Conservation (phyloP, 371 early-diverging fungal genomes). For the Haplosporangium sp. region DNA sequence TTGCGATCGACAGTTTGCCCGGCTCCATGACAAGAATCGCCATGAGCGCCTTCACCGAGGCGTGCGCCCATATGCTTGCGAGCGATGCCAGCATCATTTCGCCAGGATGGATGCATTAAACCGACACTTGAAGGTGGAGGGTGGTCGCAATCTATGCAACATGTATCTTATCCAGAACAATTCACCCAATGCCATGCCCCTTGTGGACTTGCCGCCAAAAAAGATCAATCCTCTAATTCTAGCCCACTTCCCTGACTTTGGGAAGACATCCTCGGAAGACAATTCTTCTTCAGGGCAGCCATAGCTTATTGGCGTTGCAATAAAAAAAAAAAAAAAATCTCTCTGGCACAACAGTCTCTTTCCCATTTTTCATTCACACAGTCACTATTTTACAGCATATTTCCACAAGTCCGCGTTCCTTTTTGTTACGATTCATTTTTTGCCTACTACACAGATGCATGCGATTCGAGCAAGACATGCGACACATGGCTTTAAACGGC, state of each 20-base stretch:
- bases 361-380: not conserved
- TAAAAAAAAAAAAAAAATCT: not conserved
- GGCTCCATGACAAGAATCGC: conserved; percentile 84
- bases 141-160: conserved; percentile 51
- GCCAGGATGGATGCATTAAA: conserved; percentile 82
- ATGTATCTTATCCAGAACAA: conserved; percentile 38
- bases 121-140: conserved; percentile 62
- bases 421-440: not conserved
- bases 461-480: conserved; percentile 18
- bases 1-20: conserved; percentile 73
- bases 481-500: not conserved
- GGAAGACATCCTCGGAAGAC: conserved; percentile 11
- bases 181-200: conserved; percentile 38
- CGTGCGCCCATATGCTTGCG: conserved; percentile 68
- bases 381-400: not conserved
- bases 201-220: conserved; percentile 47
- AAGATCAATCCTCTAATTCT: conserved; percentile 51
- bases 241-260: conserved; percentile 40
- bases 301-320: not conserved
- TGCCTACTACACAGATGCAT: conserved; percentile 10
- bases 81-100: conserved; percentile 76
- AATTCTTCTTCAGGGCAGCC: not conserved
- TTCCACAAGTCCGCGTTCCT: too few species aligned
- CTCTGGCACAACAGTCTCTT: not conserved
- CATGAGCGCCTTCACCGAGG: conserved; percentile 76